Conservation (phyloP, 2,329 filamentous ascomycete genomes). For the Sporothrix variecibatus region DNA sequence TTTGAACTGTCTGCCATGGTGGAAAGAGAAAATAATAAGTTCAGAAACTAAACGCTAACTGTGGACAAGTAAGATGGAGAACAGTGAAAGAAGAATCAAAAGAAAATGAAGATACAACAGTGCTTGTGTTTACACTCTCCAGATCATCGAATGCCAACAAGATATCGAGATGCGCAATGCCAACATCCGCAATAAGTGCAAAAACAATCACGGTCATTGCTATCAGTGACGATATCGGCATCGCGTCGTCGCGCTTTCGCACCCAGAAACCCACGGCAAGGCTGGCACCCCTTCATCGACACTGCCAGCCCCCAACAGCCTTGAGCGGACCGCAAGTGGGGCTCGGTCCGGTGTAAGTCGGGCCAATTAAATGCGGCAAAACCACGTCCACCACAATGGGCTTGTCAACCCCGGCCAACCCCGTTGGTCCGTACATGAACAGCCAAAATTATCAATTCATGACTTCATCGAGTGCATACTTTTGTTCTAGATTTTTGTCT, state of each 20-base stretch:
- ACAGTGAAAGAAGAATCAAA: neutral
- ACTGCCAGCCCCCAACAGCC: neutral
- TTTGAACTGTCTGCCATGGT: neutral
- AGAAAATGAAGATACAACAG: neutral
- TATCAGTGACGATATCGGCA: neutral
- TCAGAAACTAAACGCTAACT: neutral
- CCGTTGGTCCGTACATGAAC: neutral
- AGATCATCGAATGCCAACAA: neutral
- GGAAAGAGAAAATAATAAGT: neutral
- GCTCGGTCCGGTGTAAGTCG: conserved; percentile 1
- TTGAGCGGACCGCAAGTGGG: neutral
- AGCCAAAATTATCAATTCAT: neutral
- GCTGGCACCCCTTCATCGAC: no score
- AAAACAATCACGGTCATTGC: neutral
- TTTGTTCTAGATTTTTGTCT: neutral
- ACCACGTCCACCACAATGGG: no score
- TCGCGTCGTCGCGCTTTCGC: neutral
- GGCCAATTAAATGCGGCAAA: neutral
- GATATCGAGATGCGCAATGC: neutral
- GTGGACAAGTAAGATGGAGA: neutral
- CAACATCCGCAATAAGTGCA: no score
- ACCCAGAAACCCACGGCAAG: neutral
- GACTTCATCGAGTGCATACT: neutral
- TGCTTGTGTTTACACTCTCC: no score
- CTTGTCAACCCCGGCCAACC: neutral